Conservation (phyloP, 768 basidiomycete species). For the Boletus reticulatus region DNA sequence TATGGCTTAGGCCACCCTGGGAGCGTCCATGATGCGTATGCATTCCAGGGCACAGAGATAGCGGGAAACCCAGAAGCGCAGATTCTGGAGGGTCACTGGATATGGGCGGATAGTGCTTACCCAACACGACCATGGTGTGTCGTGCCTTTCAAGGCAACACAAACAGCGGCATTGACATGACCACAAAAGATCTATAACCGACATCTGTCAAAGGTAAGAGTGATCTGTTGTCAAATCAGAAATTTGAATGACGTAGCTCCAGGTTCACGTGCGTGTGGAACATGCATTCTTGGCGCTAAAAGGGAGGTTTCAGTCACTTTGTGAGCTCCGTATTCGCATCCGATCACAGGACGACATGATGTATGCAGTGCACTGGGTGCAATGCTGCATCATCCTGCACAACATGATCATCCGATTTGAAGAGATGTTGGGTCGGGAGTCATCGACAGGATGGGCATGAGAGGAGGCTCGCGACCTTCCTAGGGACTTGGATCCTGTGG, state of each 20-base stretch:
- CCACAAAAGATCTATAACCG: slow-evolving; percentile 2
- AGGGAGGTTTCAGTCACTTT: slow-evolving; percentile 8
- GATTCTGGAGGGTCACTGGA: too few species aligned
- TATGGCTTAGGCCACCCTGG: slow-evolving; percentile 6
- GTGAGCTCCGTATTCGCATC: background rate
- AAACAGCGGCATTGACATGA: background rate
- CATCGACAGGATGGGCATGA: background rate
- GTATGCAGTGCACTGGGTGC: background rate
- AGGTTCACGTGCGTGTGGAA: slow-evolving; percentile 10
- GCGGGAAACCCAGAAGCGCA: too few species aligned
- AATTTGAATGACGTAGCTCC: too few species aligned
- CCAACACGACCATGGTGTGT: too few species aligned
- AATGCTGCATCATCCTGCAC: slow-evolving; percentile 9
- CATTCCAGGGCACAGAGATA: too few species aligned
- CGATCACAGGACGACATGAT: background rate
- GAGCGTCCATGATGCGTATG: slow-evolving; percentile 13
- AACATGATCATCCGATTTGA: slow-evolving; percentile 12
- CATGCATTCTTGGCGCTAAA: slow-evolving; percentile 7
- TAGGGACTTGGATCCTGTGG: background rate
- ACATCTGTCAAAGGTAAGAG: too few species aligned
- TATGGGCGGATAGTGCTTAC: too few species aligned
- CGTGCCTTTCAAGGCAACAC: background rate
- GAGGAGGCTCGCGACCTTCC: background rate
- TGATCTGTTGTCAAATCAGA: too few species aligned
- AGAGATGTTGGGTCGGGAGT: background rate